A percentile compares a stretch with the other conserved stretches of the same genome.
Conservation (phyloP, 441 rosid species). For the Gossypium laxum region DNA sequence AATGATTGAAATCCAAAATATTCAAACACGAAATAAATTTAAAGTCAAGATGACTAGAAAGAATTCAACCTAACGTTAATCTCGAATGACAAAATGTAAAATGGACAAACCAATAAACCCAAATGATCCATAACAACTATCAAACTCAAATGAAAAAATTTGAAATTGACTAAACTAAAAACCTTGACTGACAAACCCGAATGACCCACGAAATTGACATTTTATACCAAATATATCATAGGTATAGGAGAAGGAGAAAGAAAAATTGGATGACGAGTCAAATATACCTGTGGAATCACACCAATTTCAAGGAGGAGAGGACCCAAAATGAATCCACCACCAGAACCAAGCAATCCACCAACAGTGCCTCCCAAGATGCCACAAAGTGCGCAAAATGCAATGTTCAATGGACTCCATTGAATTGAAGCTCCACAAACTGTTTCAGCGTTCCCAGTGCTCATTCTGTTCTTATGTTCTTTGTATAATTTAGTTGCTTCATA, state of each 20-base stretch:
- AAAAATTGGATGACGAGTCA: background rate
- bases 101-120: background rate
- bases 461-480: constrained; percentile 43
- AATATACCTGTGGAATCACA: constrained; percentile 71
- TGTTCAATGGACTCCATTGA: constrained; percentile 62
- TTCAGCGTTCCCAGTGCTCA: constrained; percentile 44
- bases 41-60: too few species aligned
- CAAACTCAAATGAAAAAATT: background rate
- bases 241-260: background rate
- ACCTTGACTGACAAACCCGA: too few species aligned
- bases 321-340: constrained; percentile 86
- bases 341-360: constrained; percentile 83
- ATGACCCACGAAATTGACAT: background rate
- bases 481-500: constrained; percentile 57
- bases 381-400: constrained; percentile 69
- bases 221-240: background rate
- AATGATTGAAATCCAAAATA: too few species aligned
- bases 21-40: too few species aligned
- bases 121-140: too few species aligned
- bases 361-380: constrained; percentile 72
- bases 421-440: constrained; percentile 71
- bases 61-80: background rate
- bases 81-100: background rate
- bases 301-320: constrained; percentile 92
- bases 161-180: background rate